phyloP scores from a whole-genome alignment of 2,329 filamentous ascomycete genomes.

The Elsinoe batatas region DNA sequence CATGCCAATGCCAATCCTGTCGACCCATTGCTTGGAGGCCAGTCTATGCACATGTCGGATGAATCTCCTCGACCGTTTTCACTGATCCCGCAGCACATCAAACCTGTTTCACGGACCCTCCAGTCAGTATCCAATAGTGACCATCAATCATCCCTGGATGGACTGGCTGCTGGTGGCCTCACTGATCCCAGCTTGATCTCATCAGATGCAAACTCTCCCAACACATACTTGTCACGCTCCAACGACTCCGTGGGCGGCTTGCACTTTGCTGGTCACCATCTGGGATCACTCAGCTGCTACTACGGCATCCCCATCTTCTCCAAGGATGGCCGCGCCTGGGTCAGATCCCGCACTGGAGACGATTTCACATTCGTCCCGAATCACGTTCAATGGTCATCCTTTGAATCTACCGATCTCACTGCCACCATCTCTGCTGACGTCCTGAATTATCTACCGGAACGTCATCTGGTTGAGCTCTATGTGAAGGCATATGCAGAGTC shows the following conservation, averaged over 20 bases:
- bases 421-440: not conserved
- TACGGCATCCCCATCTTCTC: conserved; percentile 6
- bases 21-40: not conserved
- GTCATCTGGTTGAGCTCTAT: not conserved
- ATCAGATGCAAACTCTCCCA: not conserved
- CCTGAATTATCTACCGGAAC: not conserved
- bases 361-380: conserved; percentile 2
- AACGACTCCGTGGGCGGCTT: not conserved
- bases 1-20: not conserved
- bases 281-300: conserved; percentile 1
- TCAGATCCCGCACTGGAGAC: not conserved
- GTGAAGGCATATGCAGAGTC: not conserved
- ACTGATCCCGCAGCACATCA: not conserved
- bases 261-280: conserved; percentile 1
- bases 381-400: not conserved
- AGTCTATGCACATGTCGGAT: not conserved
- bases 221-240: not conserved
- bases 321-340: not conserved
- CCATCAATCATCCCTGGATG: not conserved
- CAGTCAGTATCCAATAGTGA: not conserved
- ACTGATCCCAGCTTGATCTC: not conserved
- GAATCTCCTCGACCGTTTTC: not conserved
- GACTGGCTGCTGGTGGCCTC: not conserved
- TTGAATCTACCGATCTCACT: not conserved
- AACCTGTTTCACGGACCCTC: not conserved